These are phyloP conservation scores for Agrocybe praecox DNA, from an alignment of 768 basidiomycete species.

Conservation along the genomic window DNA sequence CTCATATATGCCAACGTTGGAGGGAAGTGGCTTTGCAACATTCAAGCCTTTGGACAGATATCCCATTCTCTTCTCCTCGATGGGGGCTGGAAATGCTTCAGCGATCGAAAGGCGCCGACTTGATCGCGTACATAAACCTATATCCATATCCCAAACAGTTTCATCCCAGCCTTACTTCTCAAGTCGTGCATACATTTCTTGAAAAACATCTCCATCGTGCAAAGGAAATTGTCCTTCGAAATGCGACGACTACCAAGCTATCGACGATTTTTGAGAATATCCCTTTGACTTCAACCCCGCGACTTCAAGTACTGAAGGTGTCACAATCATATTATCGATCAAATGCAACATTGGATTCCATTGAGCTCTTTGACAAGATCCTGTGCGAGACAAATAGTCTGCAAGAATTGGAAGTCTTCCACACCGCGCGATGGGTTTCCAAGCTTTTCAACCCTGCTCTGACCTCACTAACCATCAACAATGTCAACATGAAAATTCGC, in stretches of 20 bases:
- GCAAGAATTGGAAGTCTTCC: not conserved
- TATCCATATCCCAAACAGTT: not conserved
- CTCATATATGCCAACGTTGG: not conserved
- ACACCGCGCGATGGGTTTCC: not conserved
- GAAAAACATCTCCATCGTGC: not conserved
- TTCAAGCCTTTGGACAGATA: not conserved
- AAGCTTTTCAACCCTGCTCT: not conserved
- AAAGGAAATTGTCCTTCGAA: not conserved
- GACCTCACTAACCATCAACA: not conserved
- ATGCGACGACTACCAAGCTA: not conserved
- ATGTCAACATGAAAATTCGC: not conserved
- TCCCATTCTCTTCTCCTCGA: not conserved
- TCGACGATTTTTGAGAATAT: not conserved
- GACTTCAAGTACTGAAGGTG: not conserved
- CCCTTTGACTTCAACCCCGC: not conserved
- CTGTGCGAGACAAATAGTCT: not conserved
- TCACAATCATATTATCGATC: not conserved
- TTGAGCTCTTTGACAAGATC: not conserved
- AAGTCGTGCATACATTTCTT: not conserved
- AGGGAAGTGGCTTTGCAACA: not conserved
- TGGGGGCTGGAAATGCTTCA: not conserved
- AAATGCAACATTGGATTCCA: not conserved
- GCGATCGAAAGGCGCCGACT: not conserved
- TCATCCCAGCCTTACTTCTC: not conserved
- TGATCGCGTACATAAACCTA: not conserved